Evolutionary conservation across 164 flowering plant species (phyloP).

Genomic region (Dillenia turbinata): DNA sequence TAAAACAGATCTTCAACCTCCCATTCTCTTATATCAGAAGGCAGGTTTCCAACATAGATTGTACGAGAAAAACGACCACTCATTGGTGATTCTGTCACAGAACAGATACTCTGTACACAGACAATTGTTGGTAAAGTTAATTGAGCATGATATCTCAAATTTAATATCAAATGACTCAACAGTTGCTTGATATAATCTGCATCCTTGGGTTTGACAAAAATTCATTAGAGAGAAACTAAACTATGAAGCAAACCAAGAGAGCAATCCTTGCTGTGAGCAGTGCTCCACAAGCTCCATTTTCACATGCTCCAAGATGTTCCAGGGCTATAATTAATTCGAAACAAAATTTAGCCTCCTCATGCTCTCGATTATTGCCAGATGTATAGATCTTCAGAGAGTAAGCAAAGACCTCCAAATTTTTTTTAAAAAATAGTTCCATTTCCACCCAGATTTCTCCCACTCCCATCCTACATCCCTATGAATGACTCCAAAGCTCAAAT

Average conservation of each 20-base stretch:
- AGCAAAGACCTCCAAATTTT: constrained; percentile 56
- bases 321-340: constrained; percentile 70
- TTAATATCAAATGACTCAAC: too few species aligned
- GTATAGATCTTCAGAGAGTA: constrained; percentile 53
- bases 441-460: constrained; percentile 72
- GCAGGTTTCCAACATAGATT: constrained; percentile 93
- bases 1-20: constrained; percentile 92
- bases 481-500: constrained; percentile 88
- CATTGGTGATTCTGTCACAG: constrained; percentile 33
- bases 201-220: constrained; percentile 12
- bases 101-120: constrained; percentile 26
- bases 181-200: constrained; percentile 4
- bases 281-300: constrained; percentile 96
- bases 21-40: constrained; percentile 71
- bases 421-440: constrained; percentile 50
- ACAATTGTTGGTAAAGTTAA: neutral
- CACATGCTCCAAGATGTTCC: constrained; percentile 95
- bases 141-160: neutral
- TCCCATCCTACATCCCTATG: constrained; percentile 92
- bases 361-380: constrained; percentile 59
- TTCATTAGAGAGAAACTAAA: constrained; percentile 41
- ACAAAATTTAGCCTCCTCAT: constrained; percentile 51
- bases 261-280: constrained; percentile 83
- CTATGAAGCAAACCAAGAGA: constrained; percentile 92
- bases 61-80: constrained; percentile 86